A percentile compares a stretch with the other conserved stretches of the same genome.
These are phyloP conservation scores for Nakazawaea ishiwadae DNA, from an alignment of 805 yeast genomes.

Conservation along the genomic window DNA sequence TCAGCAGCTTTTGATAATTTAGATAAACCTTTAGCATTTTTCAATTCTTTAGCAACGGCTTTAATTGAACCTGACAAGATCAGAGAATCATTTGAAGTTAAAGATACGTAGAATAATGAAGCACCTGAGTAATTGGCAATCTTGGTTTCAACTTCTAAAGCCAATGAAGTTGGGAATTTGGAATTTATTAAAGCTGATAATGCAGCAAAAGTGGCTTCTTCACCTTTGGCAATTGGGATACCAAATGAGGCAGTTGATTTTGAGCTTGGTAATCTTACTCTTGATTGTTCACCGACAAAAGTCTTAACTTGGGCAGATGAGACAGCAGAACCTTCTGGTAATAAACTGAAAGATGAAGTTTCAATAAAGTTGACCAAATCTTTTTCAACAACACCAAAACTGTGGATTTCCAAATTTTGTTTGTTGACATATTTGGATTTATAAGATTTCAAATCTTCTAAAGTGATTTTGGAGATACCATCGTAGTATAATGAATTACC, in stretches of 20 bases:
- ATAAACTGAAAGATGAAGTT: conserved; percentile 58
- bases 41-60: conserved; percentile 47
- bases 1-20: conserved; percentile 54
- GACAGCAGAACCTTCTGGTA: conserved; percentile 58
- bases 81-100: conserved; percentile 54
- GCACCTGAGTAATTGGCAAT: conserved; percentile 71
- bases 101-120: conserved; percentile 71
- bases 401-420: conserved; percentile 67
- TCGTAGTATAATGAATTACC: conserved; percentile 80
- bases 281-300: conserved; percentile 62
- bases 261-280: conserved; percentile 55
- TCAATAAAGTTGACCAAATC: conserved; percentile 66
- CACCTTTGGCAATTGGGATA: conserved; percentile 64
- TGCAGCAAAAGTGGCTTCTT: conserved; percentile 63
- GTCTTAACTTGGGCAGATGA: conserved; percentile 34
- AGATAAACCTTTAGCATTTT: conserved; percentile 51
- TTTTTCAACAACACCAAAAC: conserved; percentile 64
- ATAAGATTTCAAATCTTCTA: conserved; percentile 62
- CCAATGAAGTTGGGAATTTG: conserved; percentile 42
- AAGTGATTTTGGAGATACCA: conserved; percentile 49
- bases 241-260: conserved; percentile 75
- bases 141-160: conserved; percentile 45
- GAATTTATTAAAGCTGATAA: conserved; percentile 66
- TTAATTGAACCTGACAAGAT: conserved; percentile 59
- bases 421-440: conserved; percentile 66